Conservation (phyloP, 202 grass and related monocot species). For the Musa balbisiana region DNA sequence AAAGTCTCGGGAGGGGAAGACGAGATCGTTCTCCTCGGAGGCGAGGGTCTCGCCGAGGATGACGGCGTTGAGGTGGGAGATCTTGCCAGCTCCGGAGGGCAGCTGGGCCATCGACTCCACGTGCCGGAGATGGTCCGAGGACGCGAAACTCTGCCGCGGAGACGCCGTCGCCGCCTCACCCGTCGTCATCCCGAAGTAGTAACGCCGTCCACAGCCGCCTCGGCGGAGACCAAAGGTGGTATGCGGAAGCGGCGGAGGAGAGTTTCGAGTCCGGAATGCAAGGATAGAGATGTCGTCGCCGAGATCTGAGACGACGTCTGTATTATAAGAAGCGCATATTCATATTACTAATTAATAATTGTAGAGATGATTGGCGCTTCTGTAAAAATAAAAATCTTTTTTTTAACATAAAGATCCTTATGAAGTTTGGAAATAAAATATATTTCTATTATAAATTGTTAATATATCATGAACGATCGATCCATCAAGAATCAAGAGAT, state of each 20-base stretch:
- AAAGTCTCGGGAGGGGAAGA: constrained; percentile 60
- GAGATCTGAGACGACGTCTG: no score
- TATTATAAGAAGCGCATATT: no score
- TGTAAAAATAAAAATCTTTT: no score
- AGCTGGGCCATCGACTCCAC: constrained; percentile 69
- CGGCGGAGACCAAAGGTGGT: background rate
- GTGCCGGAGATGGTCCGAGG: constrained; percentile 48
- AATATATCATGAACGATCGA: no score
- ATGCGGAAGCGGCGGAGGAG: background rate
- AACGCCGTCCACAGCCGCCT: background rate
- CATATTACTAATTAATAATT: no score
- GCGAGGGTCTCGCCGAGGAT: constrained; percentile 77
- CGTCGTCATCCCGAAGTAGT: constrained; percentile 37
- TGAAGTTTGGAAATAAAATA: no score
- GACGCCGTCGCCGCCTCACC: constrained; percentile 26
- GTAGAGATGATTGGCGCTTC: no score
- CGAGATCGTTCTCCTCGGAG: constrained; percentile 65
- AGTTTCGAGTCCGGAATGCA: background rate
- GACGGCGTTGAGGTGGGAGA: constrained; percentile 49
- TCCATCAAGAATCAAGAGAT: no score
- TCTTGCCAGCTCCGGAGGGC: constrained; percentile 60
- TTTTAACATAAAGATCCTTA: no score
- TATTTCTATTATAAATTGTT: no score
- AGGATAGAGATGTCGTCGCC: no score
- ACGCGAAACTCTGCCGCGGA: background rate